Evolutionary conservation across 1,139 yeast species (phyloP), one percentile per base, ranked within the genome.

Genomic region (Blastobotrys aristatus): DNA sequence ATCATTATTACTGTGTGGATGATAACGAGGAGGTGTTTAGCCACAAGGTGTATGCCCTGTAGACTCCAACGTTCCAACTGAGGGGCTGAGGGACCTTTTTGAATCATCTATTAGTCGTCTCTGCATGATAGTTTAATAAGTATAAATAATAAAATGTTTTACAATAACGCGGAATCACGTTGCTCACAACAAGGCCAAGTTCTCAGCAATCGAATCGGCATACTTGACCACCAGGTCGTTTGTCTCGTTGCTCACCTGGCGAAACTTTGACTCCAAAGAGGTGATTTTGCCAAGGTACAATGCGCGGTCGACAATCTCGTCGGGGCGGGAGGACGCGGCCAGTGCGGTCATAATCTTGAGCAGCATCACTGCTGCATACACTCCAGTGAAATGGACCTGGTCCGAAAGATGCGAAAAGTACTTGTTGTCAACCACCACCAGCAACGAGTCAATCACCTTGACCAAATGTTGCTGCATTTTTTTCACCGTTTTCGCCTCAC

Each of bases 371-470:
- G 77, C 76, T 26, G 80, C 68, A 57, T 72, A 79, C 47, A 74
- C 74, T 42, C 79, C 76, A 49, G 76, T 74, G 53, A 80, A 75
- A 57, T 80, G 86, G 39, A 82, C 70, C 61, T 81, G 86, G 64
- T 83, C 89, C 21, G 84, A 78, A 27, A 82, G 70, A 58, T 80
- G 80, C 2, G 86, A 83, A 64, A 83, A 82, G 58, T 80, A 82
- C 3, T 79, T 72, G 57, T 78, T 82, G 59, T 78, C 79, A 31
- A 72, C 74, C 38, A 80, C 75, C 17, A 70, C 63, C 39, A 67
- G 49, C 31, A 72, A 59, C 10, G 69, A 63, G 37, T 68, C 71
- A 3, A 80, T 64, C n/a, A 79, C 71, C 44, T 69, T 69, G 44
- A 67, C 64, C 1, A 79, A 66, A 57, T 75, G 73, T 13, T 54